phyloP scores from a whole-genome alignment of 192 early-diverging fungal species.

The Phycomyces nitens region DNA sequence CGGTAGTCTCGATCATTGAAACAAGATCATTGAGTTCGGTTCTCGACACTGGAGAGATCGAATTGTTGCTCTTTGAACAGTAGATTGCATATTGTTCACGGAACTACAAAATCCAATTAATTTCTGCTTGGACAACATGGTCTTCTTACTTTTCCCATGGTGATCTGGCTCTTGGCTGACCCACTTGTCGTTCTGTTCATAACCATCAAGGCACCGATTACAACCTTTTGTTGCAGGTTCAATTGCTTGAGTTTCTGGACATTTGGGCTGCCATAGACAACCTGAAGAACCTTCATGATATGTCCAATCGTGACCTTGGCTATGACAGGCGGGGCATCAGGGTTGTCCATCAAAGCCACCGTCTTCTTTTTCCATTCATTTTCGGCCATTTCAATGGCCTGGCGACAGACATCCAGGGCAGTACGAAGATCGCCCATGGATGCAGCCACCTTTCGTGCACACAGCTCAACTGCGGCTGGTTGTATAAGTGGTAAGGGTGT shows the following conservation, averaged over 20 bases:
- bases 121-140: too few relatives aligned
- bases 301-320: constrained; percentile 83
- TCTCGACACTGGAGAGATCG: constrained; percentile 64
- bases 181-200: constrained; percentile 31
- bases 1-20: constrained; percentile 66
- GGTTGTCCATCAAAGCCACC: constrained; percentile 31
- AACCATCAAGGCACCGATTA: constrained; percentile 55
- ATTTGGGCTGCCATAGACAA: constrained; percentile 56
- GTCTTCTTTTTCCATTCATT: constrained; percentile 53
- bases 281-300: constrained; percentile 65
- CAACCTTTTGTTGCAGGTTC: constrained; percentile 81
- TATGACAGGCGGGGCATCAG: constrained; percentile 4
- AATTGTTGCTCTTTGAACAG: constrained; percentile 43
- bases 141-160: constrained; percentile 49
- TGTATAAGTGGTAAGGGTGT: constrained; percentile 64
- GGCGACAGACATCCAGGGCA: constrained; percentile 79
- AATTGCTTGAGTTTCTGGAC: constrained; percentile 64
- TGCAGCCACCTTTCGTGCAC: constrained; percentile 86
- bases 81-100: constrained; percentile 59
- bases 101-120: constrained; percentile 28
- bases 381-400: constrained; percentile 83
- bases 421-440: constrained; percentile 80
- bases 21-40: constrained; percentile 76
- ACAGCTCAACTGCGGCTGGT: constrained; percentile 81
- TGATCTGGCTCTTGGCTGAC: constrained; percentile 45